Percentiles rank a stretch among this genome's conserved stretches.
Conservation (phyloP, 768 basidiomycete species). For the Termitomyces sp. region DNA sequence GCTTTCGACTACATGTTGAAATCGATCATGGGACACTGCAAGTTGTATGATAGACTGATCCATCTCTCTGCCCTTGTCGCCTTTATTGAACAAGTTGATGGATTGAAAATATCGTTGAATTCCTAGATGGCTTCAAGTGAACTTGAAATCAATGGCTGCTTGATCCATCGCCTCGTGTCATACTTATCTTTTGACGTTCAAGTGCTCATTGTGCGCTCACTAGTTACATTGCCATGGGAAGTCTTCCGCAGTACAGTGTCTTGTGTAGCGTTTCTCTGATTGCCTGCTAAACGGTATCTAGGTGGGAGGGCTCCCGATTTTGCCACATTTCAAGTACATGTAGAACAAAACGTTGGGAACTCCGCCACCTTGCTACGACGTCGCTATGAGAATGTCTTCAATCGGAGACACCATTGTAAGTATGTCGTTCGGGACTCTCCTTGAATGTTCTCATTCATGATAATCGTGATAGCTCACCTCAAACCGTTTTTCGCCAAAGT, state of each 20-base stretch:
- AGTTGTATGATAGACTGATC: not conserved
- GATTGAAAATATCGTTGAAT: too few species aligned
- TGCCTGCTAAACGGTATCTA: not conserved
- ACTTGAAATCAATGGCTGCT: not conserved
- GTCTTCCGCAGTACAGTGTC: not conserved
- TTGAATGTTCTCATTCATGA: not conserved
- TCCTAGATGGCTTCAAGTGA: too few species aligned
- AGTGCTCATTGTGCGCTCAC: not conserved
- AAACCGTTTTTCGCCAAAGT: not conserved
- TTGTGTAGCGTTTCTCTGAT: not conserved
- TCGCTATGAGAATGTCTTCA: too few species aligned
- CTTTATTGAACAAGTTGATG: too few species aligned
- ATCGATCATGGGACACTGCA: not conserved
- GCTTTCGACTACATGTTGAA: not conserved
- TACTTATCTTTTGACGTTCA: not conserved
- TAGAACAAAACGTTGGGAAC: not conserved
- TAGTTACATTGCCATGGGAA: not conserved
- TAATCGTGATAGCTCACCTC: not conserved
- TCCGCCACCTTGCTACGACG: not conserved
- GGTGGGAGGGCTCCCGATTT: not conserved
- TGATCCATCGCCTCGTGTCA: not conserved
- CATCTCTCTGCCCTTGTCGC: too few species aligned
- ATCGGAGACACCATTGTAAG: not conserved
- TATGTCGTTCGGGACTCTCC: not conserved
- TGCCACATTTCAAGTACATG: slow-evolving; percentile 2